Percentiles rank a stretch among this genome's conserved stretches.
Evolutionary conservation across 805 yeast genomes (phyloP).

Genomic region (Clavispora fructus): DNA sequence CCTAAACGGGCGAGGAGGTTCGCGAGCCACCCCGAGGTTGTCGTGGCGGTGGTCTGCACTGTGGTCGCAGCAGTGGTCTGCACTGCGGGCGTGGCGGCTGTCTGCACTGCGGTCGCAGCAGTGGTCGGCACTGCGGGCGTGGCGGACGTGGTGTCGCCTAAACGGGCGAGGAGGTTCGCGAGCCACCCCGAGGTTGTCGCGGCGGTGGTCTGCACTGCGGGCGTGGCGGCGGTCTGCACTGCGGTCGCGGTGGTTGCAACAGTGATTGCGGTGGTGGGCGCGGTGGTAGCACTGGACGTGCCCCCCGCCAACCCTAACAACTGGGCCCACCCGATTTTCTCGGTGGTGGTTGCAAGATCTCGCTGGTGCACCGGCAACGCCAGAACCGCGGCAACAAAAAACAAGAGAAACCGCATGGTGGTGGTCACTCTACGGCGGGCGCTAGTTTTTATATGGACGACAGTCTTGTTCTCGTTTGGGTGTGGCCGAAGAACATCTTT

Average conservation of each 20-base stretch:
- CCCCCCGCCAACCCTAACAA: constrained; percentile 4
- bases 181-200: constrained; percentile 1
- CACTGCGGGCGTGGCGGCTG: constrained; percentile 1
- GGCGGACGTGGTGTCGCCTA: constrained; percentile 3
- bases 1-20: constrained; percentile 1
- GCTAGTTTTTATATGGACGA: neutral
- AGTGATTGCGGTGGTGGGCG: constrained; percentile 1
- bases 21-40: constrained; percentile 2
- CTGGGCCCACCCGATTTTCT: constrained; percentile 10
- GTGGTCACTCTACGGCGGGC: neutral
- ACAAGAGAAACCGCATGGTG: neutral
- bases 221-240: neutral
- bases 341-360: constrained; percentile 5
- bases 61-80: constrained; percentile 1
- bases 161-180: neutral
- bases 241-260: neutral
- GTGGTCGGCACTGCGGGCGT: too few relatives aligned
- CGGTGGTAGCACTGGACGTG: constrained; percentile 1
- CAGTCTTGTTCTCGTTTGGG: neutral
- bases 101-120: neutral
- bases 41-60: neutral
- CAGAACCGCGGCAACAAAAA: neutral
- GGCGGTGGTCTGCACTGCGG: neutral
- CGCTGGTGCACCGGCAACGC: neutral
- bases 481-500: neutral